Base-by-base conservation (phyloP, 1,284 basidiomycete genomes). In the Microstroma glucosiphilum region DNA sequence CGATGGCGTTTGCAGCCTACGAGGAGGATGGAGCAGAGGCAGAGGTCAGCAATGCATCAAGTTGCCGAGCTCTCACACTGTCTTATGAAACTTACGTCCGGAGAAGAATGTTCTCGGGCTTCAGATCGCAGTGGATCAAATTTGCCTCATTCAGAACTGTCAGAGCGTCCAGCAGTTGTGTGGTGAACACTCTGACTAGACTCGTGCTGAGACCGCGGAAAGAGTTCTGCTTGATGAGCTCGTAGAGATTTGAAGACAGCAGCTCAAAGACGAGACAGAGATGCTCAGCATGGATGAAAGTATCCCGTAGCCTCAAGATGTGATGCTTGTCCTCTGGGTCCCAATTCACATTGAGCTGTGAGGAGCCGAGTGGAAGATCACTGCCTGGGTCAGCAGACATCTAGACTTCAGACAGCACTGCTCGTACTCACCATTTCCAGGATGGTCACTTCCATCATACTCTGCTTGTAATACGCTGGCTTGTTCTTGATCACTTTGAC, bases 401-500 rank as follows among this genome's bases (percentile, higher is more conserved):
- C 12, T 30, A 56, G 54, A 19, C n/a, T 1, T 17, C 12, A 6
- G 8, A 17, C 37, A 8, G 13, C n/a, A 13, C 40, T 30, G 37
- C 25, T 8, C 25, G 40, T 19, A 84, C 89, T 69, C 63, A 92
- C 81, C 96, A 70, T 83, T 78, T 97, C 91, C 57, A 98, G 83
- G 68, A 98, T 97, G 0, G 93, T 96, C 25, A 98, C 96, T 81
- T 98, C 96, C 94, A 98, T 98, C 90, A 96, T 97, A 81, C 89
- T 92, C 82, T 98, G 94, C 79, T 97, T 96, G 81, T 96, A 93
- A 82, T 98, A 98, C 0, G 94, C 94, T 1, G 94, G 94, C 81
- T 98, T 98, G 82, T 98, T 98, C 84, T 98, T 98, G 76, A 98
- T 92, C 17, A 98, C 96, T 81, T 98, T 98, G 67, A 98, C 94